Percentiles rank a stretch among this genome's conserved stretches.
Conservation (phyloP, 768 basidiomycete species). For the Candolleomyces aberdarensis region DNA sequence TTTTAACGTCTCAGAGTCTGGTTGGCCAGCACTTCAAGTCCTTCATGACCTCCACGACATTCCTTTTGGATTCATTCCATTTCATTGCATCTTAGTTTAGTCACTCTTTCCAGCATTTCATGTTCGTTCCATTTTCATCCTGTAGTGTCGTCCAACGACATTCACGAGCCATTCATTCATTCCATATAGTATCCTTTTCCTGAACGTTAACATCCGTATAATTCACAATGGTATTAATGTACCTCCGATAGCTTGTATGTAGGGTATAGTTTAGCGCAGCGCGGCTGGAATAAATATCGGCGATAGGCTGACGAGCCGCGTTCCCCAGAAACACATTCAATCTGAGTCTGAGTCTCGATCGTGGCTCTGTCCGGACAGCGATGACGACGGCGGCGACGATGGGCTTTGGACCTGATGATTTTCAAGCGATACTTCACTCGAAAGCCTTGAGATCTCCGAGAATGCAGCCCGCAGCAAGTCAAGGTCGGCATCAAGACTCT, state of each 20-base stretch:
- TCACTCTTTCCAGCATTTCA: neutral
- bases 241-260: neutral
- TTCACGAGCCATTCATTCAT: neutral
- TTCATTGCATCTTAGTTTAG: neutral
- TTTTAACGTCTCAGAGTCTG: neutral
- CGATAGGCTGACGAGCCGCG: no score
- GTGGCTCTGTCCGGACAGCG: neutral
- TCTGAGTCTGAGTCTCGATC: neutral
- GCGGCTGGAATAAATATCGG: no score
- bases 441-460: slow-evolving; percentile 81
- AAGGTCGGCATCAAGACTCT: slow-evolving; percentile 80
- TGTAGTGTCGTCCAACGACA: neutral
- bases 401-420: neutral
- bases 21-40: neutral
- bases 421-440: slow-evolving; percentile 63
- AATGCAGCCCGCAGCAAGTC: slow-evolving; percentile 79
- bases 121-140: neutral
- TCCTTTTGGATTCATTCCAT: neutral
- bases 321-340: neutral
- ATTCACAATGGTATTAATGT: neutral
- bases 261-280: neutral
- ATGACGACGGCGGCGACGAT: neutral
- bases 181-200: neutral
- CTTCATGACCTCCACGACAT: neutral
- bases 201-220: neutral